Conservation (phyloP, 805 yeast genomes). For the Yamadazyma tumulicola region DNA sequence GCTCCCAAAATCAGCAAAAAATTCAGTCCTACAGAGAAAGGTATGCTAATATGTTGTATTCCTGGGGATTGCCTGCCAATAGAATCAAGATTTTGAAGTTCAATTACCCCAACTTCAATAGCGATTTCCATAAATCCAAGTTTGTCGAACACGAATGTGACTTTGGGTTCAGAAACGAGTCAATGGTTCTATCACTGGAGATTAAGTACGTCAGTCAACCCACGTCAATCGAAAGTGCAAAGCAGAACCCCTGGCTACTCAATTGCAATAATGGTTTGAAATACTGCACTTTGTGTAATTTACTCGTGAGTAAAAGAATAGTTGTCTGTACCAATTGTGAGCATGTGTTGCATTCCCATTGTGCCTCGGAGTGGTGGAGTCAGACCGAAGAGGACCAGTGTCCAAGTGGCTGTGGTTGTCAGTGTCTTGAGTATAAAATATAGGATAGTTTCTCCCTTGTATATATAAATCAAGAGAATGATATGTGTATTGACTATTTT, state of each 20-base stretch:
- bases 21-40: conserved; percentile 51
- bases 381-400: conserved; percentile 44
- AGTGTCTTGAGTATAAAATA: conserved; percentile 41
- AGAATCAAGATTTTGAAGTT: conserved; percentile 75
- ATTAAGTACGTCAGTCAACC: conserved; percentile 20
- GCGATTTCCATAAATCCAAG: conserved; percentile 4
- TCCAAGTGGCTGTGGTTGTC: conserved; percentile 84
- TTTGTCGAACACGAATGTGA: conserved; percentile 32
- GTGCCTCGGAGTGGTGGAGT: conserved; percentile 82
- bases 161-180: conserved; percentile 26
- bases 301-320: conserved; percentile 55
- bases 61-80: conserved; percentile 83
- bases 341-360: conserved; percentile 72
- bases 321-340: conserved; percentile 72
- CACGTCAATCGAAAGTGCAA: conserved; percentile 21
- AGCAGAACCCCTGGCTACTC: conserved; percentile 31
- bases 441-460: too few relatives aligned
- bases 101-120: conserved; percentile 39
- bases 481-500: background rate
- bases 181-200: conserved; percentile 7
- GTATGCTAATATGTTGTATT: conserved; percentile 72
- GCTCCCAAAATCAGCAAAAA: conserved; percentile 32
- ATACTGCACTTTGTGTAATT: conserved; percentile 65
- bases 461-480: too few relatives aligned
- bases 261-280: conserved; percentile 22